Conservation (phyloP, 2,329 filamentous ascomycete species). For the Biscogniauxia mediterranea region DNA sequence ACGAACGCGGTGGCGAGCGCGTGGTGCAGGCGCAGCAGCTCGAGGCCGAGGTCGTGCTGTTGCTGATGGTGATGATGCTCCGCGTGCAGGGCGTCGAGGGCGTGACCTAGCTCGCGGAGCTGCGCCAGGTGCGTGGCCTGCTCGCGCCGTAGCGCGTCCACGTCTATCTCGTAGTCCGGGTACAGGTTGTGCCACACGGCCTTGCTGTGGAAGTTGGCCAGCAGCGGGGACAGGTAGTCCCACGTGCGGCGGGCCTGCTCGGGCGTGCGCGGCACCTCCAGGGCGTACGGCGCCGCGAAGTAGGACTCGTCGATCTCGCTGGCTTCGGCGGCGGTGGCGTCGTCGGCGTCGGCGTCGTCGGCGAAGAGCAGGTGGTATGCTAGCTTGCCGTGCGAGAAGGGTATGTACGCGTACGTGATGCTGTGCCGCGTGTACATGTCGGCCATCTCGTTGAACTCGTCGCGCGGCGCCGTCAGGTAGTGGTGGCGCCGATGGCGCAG, state of each 20-base stretch:
- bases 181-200: constrained; percentile 24
- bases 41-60: constrained; percentile 12
- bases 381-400: constrained; percentile 27
- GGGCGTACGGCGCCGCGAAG: constrained; percentile 6
- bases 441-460: constrained; percentile 28
- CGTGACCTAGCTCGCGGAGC: constrained; percentile 18
- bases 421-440: constrained; percentile 27
- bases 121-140: constrained; percentile 18
- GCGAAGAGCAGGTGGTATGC: constrained; percentile 28
- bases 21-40: constrained; percentile 23
- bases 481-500: constrained; percentile 18
- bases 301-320: constrained; percentile 1
- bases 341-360: constrained; percentile 19
- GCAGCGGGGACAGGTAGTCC: constrained; percentile 20
- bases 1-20: constrained; percentile 18
- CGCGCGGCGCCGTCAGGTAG: constrained; percentile 9
- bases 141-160: constrained; percentile 13
- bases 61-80: no score
- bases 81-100: constrained; percentile 7
- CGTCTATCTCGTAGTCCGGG: constrained; percentile 22
- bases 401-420: constrained; percentile 20
- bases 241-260: constrained; percentile 21
- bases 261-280: constrained; percentile 16
- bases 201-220: constrained; percentile 26
- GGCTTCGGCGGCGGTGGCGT: constrained; percentile 2